Percentiles rank a stretch among this genome's conserved stretches.
phyloP scores from a whole-genome alignment of 2,329 filamentous ascomycete species.

The Emmonsiellopsis sp. region DNA sequence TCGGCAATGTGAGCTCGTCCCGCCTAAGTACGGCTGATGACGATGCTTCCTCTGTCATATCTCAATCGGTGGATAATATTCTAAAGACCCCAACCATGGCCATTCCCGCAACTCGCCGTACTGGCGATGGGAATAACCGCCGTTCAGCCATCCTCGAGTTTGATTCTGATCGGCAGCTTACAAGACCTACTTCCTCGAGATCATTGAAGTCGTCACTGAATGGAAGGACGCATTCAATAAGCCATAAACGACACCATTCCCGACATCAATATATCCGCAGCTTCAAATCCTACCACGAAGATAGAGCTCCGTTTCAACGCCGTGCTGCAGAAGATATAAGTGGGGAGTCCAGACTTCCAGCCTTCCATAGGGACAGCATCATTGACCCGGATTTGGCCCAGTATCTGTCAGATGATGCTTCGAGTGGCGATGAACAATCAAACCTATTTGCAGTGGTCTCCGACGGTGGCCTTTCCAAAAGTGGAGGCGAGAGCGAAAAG shows the following conservation, averaged over 20 bases:
- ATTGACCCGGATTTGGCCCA: slow-evolving; percentile 93
- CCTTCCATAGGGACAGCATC: slow-evolving; percentile 98
- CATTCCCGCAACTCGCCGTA: slow-evolving; percentile 55
- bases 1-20: slow-evolving; percentile 36
- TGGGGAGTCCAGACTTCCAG: slow-evolving; percentile 62
- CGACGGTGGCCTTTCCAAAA: slow-evolving; percentile 54
- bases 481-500: slow-evolving; percentile 62
- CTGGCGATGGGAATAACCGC: slow-evolving; percentile 69
- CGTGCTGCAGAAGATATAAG: slow-evolving; percentile 59
- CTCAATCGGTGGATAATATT: slow-evolving; percentile 38
- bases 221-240: slow-evolving; percentile 66
- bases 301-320: slow-evolving; percentile 79
- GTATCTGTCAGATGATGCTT: slow-evolving; percentile 90
- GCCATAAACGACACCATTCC: slow-evolving; percentile 79
- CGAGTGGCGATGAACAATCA: slow-evolving; percentile 85
- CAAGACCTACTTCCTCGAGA: slow-evolving; percentile 85
- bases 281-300: slow-evolving; percentile 62
- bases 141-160: slow-evolving; percentile 86
- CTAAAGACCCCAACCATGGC: slow-evolving; percentile 52
- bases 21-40: slow-evolving; percentile 38
- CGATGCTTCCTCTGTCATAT: slow-evolving; percentile 38
- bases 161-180: slow-evolving; percentile 65
- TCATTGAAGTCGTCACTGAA: slow-evolving; percentile 68
- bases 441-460: slow-evolving; percentile 71
- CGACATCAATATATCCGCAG: slow-evolving; percentile 75